Base-by-base conservation (phyloP, 495 filamentous ascomycete genomes). In the Tirmania nivea region DNA sequence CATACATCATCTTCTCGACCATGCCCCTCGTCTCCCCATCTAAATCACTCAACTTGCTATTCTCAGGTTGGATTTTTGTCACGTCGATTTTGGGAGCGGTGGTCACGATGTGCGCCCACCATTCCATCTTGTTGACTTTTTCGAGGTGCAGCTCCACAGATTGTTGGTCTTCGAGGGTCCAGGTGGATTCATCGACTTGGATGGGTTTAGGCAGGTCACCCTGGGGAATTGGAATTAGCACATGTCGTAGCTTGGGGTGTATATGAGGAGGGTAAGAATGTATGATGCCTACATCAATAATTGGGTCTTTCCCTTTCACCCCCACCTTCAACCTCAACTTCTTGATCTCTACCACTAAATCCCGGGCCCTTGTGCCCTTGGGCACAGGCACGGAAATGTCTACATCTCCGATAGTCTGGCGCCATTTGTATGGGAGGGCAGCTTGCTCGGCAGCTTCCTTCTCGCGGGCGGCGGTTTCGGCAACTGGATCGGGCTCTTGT, bases 1-100 rank as follows among this genome's bases (percentile, higher is more conserved):
- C 90, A 60, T 74, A 97, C 90, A 97, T 97, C 90, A 97, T 96
- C 76, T 97, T 97, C 79, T 97, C 90, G 45, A 97, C 90, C 89
- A 97, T 95, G n/a, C 77, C 73, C 55, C 90, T 75, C 56, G 90
- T 97, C 76, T 94, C 84, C 51, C 92, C 89, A 64, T 97, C 92
- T 55, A 97, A 70, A 69, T 97, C 90, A 54, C 81, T 75, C 59
- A 97, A 69, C 64, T 83, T 90, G 57, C 78, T 83, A 65, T 83
- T 88, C 71, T 97, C 90, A 17, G 90, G 90, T 64, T 78, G 77
- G 69, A 97, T 95, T 73, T 93, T 93, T 58, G 80, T 78, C 34
- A 90, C 86, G 66, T 97, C 92, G 70, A 96, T 92, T 64, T 79
- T 81, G 25, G 84, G 85, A 25, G 88, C 88, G 14, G 69, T 63